Percentiles rank a stretch among this genome's conserved stretches.
These are phyloP conservation scores for Juglanconis juglandina DNA, from an alignment of 2,329 filamentous ascomycete genomes.

Conservation along the genomic window DNA sequence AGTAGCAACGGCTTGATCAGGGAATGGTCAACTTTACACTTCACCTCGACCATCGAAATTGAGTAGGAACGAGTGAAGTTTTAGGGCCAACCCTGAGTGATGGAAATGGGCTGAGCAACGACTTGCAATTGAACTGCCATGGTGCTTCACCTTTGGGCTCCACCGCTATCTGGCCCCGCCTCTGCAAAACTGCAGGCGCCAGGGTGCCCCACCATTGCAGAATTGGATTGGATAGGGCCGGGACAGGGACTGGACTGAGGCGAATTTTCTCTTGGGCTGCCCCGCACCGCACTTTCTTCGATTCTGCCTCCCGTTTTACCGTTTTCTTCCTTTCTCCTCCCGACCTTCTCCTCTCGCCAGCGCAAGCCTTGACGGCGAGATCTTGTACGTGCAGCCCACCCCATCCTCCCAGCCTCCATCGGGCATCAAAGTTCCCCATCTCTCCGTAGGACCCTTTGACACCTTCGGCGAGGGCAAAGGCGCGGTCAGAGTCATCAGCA, in stretches of 20 bases:
- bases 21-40: not conserved
- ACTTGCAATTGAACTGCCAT: slow-evolving; percentile 11
- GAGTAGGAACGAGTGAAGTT: not conserved
- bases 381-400: slow-evolving; percentile 13
- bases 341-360: slow-evolving; percentile 12
- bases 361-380: slow-evolving; percentile 20
- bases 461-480: not conserved
- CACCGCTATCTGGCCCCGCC: slow-evolving; percentile 4
- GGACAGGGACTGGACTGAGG: too few relatives aligned
- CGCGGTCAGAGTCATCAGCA: not conserved
- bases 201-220: slow-evolving; percentile 2
- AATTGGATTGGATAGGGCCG: slow-evolving; percentile 13
- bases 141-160: not conserved
- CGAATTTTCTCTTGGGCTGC: slow-evolving; percentile 2
- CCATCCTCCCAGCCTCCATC: not conserved
- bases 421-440: not conserved
- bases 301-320: slow-evolving; percentile 13
- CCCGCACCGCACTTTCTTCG: slow-evolving; percentile 15
- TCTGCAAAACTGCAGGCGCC: slow-evolving; percentile 14
- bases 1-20: not conserved
- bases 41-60: too few relatives aligned
- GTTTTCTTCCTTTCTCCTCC: slow-evolving; percentile 14
- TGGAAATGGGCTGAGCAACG: not conserved
- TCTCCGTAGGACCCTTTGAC: not conserved
- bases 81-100: slow-evolving; percentile 16